Conservation (phyloP, 768 basidiomycete species). For the Dentipellis sp. region DNA sequence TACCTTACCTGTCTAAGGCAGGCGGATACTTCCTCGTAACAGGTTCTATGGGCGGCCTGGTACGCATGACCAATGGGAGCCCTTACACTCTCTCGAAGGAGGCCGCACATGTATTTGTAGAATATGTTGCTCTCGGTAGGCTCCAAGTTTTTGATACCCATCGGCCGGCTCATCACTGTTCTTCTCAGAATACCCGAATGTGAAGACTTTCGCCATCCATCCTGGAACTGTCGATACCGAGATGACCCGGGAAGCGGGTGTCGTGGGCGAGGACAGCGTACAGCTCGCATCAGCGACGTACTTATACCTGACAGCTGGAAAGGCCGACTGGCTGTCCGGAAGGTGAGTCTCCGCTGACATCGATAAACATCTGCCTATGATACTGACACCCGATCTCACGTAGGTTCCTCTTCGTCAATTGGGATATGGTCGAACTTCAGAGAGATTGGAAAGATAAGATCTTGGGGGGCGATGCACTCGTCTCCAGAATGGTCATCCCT, state of each 20-base stretch:
- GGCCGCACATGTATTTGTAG: conserved; percentile 1
- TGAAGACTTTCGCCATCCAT: neutral
- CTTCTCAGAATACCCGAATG: neutral
- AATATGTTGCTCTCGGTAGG: conserved; percentile 4
- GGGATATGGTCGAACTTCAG: neutral
- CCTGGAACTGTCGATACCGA: neutral
- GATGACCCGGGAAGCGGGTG: neutral
- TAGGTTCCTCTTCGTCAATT: neutral
- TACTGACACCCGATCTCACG: neutral
- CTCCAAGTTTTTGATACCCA: conserved; percentile 14
- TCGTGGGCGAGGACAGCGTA: neutral
- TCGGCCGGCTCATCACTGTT: too few species aligned
- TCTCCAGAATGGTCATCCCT: too few species aligned
- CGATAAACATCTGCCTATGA: neutral
- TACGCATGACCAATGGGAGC: neutral
- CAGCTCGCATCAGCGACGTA: neutral
- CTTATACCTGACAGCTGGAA: neutral
- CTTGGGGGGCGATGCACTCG: too few species aligned
- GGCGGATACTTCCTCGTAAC: neutral
- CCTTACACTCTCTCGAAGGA: conserved; percentile 7
- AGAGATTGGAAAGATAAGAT: neutral
- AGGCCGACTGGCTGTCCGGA: neutral
- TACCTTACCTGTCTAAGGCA: conserved; percentile 3
- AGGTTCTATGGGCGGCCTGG: neutral
- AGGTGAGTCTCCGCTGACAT: neutral